Conservation (phyloP, 208 protist species). For the Leishmania aethiopica region DNA sequence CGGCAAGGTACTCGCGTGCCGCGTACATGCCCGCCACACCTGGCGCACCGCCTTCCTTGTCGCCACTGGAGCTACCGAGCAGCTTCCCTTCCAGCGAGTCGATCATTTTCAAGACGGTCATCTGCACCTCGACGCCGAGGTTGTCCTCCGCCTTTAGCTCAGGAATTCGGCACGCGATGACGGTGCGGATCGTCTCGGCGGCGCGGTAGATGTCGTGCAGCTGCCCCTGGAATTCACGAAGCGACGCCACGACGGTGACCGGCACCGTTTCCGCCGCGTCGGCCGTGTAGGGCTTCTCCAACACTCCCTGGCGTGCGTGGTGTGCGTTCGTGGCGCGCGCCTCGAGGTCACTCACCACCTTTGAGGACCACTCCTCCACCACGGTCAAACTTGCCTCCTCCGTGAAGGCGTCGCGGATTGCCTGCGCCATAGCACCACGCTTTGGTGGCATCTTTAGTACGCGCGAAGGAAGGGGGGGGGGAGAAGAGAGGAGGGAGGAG, state of each 20-base stretch:
- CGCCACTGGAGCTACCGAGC: constrained; percentile 31
- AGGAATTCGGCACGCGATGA: constrained; percentile 75
- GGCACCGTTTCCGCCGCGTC: constrained; percentile 33
- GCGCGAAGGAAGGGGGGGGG: background rate
- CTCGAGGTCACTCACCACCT: constrained; percentile 38
- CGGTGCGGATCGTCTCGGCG: constrained; percentile 64
- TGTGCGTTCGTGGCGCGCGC: constrained; percentile 23
- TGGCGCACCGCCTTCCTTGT: constrained; percentile 44
- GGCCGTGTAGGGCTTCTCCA: constrained; percentile 18
- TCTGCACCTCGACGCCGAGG: constrained; percentile 83
- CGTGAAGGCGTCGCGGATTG: constrained; percentile 61
- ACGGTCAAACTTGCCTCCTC: constrained; percentile 50
- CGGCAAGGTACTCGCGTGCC: constrained; percentile 54
- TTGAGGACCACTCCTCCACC: constrained; percentile 55
- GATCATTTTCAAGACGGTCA: constrained; percentile 63
- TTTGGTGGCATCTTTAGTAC: constrained; percentile 52
- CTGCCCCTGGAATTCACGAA: constrained; percentile 56
- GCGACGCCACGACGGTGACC: constrained; percentile 29
- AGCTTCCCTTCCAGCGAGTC: constrained; percentile 58
- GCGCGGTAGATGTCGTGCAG: constrained; percentile 43
- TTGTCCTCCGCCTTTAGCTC: constrained; percentile 90
- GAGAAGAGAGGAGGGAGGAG: background rate
- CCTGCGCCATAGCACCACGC: constrained; percentile 53
- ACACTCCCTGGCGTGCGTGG: constrained; percentile 22
- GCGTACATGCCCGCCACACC: constrained; percentile 44